Conservation (phyloP, 1,139 yeast species). For the Blastobotrys arbuscula region DNA sequence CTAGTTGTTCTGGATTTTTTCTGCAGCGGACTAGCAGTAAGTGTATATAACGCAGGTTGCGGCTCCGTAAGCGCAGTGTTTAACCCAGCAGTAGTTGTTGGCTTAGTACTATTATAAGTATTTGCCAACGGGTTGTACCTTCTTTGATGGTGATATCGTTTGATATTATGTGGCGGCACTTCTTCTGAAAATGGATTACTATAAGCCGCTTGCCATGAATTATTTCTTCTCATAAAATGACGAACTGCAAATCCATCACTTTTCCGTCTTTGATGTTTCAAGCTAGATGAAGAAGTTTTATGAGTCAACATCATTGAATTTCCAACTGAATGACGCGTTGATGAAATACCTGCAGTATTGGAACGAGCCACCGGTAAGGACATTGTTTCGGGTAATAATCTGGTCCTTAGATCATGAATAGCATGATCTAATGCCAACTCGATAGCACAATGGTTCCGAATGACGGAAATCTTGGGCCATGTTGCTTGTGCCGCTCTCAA, state of each 20-base stretch:
- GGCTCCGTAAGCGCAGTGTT: no score
- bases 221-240: conserved; percentile 11
- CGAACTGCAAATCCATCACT: conserved; percentile 14
- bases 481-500: conserved; percentile 85
- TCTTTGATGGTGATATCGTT: neutral
- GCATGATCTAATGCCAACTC: conserved; percentile 84
- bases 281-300: neutral
- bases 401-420: conserved; percentile 59
- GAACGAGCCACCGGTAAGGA: neutral
- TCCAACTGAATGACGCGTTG: neutral
- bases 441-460: conserved; percentile 81
- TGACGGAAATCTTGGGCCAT: conserved; percentile 85
- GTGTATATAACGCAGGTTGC: no score
- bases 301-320: neutral
- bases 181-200: neutral
- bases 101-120: neutral
- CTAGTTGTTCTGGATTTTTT: no score
- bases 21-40: no score
- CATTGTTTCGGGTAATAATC: conserved; percentile 38
- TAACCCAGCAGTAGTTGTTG: no score
- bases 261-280: conserved; percentile 12
- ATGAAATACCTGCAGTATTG: neutral
- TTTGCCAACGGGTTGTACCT: neutral
- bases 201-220: conserved; percentile 1
- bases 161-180: neutral